Base-by-base conservation (phyloP, 2,329 filamentous ascomycete species). In the Massarina eburnea region DNA sequence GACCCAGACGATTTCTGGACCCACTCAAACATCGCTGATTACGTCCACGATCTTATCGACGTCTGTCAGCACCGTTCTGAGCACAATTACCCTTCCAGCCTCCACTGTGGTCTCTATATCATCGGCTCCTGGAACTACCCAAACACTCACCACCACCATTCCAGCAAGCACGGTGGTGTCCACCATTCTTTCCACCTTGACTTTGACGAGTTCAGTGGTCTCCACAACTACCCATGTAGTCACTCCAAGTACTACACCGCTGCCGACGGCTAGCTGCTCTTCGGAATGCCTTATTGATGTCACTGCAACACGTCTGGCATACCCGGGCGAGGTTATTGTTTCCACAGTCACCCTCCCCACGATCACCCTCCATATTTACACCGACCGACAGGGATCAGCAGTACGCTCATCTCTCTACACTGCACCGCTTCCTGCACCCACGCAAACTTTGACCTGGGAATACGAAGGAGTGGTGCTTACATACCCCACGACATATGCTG, bases 211-310 rank as follows among this genome's bases (percentile, higher is more conserved):
- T 7, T 41, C 44, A 15, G 34, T 30, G 22, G 22, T 40, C 1
- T 21, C 36, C 20, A 42, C 22, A 4, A 20, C 8, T 5, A 43
- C 45, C 4, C 35, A 59, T 3, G n/a, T n/a, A n/a, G 39, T 59
- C 4, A 45, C 56, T 1, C 58, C 64, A 2, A 58, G 46, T 33
- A 51, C 59, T 8, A 41, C 55, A 14, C 45, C 51, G 19, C 39
- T 49, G 9, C 32, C 57, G 18, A 56, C 61, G 0, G 30, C 57
- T 3, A 57, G 58, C 1, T 70, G 66, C 48, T 14, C 54, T 1
- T 61, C 51, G n/a, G 35, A 39, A 7, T 70, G 67, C 35, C 54
- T 60, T 21, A 62, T 70, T 5, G 57, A 65, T 45, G 64, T 70
- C 0, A 64, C 60, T 2, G 67, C 64, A 3, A 64, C 54, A 4